Evolutionary conservation across 2,329 filamentous ascomycete species (phyloP).

Genomic region (Pseudogymnoascus sp.): DNA sequence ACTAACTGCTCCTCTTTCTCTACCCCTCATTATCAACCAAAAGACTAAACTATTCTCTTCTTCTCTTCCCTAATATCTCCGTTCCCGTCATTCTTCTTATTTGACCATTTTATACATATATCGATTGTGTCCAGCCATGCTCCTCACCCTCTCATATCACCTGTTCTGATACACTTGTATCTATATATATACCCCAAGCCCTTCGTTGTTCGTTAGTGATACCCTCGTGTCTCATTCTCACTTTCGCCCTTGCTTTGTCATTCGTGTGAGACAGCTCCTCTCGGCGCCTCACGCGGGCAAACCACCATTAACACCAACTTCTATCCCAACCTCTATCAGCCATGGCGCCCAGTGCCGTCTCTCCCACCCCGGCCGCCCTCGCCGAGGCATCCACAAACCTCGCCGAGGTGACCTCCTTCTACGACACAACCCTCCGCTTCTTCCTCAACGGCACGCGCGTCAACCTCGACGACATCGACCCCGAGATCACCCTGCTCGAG

Average conservation of each 20-base stretch:
- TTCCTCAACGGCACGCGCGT: slow-evolving; percentile 93
- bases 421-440: slow-evolving; percentile 83
- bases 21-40: slow-evolving; percentile 1
- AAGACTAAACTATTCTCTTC: background rate
- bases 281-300: background rate
- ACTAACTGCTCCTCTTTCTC: background rate
- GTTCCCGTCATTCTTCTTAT: background rate
- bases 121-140: background rate
- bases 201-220: background rate
- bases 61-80: slow-evolving; percentile 2
- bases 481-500: slow-evolving; percentile 84
- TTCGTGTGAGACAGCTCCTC: background rate
- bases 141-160: background rate
- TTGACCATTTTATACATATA: background rate
- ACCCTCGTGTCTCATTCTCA: background rate
- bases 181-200: slow-evolving; percentile 1
- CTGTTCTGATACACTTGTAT: slow-evolving; percentile 3
- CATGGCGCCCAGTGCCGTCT: slow-evolving; percentile 51
- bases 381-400: slow-evolving; percentile 32
- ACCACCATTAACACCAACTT: background rate
- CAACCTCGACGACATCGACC: slow-evolving; percentile 76
- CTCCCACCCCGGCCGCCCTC: slow-evolving; percentile 33
- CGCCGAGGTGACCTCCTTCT: slow-evolving; percentile 59
- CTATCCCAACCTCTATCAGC: background rate
- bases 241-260: background rate